phyloP scores from a whole-genome alignment of 1,284 basidiomycete genomes.

The Trametes versicolor region DNA sequence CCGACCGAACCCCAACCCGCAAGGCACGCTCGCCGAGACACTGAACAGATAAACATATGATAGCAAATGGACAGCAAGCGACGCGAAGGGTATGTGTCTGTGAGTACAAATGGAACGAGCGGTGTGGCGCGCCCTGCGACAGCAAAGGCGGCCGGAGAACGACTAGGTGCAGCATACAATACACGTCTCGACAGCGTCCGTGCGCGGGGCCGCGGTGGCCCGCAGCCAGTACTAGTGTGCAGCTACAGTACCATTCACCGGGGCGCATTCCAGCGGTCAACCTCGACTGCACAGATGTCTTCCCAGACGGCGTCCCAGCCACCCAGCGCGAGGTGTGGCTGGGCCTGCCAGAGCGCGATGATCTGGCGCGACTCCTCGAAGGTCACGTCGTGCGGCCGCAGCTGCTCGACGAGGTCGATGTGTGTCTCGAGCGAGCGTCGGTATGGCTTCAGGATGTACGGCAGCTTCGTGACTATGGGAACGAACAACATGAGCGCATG shows the following conservation, averaged over 20 bases:
- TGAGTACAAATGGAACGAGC: conserved; percentile 16
- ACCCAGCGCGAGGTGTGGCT: conserved; percentile 68
- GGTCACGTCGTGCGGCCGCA: conserved; percentile 70
- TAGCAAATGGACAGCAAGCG: conserved; percentile 17
- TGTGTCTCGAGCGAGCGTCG: conserved; percentile 72
- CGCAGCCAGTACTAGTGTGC: conserved; percentile 2
- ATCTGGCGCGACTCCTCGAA: conserved; percentile 73
- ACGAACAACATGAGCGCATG: background rate
- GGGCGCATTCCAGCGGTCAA: conserved; percentile 70
- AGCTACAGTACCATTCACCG: conserved; percentile 30
- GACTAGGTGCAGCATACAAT: conserved; percentile 21
- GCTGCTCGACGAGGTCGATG: conserved; percentile 60
- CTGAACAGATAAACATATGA: conserved; percentile 11
- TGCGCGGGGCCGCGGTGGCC: too few relatives aligned
- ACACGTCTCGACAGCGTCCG: conserved; percentile 18
- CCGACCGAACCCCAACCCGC: too few relatives aligned
- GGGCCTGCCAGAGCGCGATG: conserved; percentile 71
- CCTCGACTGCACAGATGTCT: conserved; percentile 75
- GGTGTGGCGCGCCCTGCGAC: background rate
- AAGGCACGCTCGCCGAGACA: background rate
- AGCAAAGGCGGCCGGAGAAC: background rate
- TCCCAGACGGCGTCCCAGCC: conserved; percentile 80
- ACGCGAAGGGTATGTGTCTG: conserved; percentile 18
- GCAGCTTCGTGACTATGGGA: conserved; percentile 60
- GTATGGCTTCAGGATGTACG: conserved; percentile 68